phyloP scores from a whole-genome alignment of 768 basidiomycete species.

The Boletus pseudo-olivaceus region DNA sequence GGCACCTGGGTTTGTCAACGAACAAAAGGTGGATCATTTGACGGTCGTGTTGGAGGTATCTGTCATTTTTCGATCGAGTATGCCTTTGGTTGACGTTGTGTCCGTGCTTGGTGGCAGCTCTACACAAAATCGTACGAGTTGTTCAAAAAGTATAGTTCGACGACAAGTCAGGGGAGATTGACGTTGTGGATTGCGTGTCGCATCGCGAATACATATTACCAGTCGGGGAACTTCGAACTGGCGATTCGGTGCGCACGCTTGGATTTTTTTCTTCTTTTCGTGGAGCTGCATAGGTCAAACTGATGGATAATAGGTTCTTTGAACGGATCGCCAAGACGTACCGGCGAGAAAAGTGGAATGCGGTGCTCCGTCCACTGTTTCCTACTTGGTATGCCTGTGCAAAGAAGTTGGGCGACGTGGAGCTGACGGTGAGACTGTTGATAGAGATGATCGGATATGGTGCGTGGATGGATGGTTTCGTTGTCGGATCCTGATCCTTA shows the following conservation, averaged over 20 bases:
- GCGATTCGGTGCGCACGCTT: conserved; percentile 64
- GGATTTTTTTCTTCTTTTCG: neutral
- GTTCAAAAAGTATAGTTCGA: conserved; percentile 72
- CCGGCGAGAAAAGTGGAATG: conserved; percentile 77
- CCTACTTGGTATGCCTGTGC: conserved; percentile 82
- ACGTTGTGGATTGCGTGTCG: conserved; percentile 89
- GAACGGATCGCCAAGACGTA: conserved; percentile 90
- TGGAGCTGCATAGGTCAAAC: neutral
- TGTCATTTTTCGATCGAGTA: neutral
- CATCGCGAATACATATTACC: conserved; percentile 84
- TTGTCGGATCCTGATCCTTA: neutral
- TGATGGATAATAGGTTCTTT: conserved; percentile 61
- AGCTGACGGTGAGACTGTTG: conserved; percentile 69
- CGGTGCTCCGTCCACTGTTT: conserved; percentile 71
- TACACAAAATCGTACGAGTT: conserved; percentile 94
- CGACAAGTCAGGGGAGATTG: conserved; percentile 64
- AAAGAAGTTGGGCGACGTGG: conserved; percentile 71
- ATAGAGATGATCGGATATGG: conserved; percentile 83
- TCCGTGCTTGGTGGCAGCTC: conserved; percentile 45
- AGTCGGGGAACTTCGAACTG: conserved; percentile 79
- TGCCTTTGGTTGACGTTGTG: neutral
- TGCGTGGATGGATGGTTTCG: conserved; percentile 27
- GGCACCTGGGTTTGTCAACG: conserved; percentile 79
- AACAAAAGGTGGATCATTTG: conserved; percentile 90
- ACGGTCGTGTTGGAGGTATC: conserved; percentile 77